Conservation (phyloP, 1,139 yeast species). For the Kodamaea anthophila region DNA sequence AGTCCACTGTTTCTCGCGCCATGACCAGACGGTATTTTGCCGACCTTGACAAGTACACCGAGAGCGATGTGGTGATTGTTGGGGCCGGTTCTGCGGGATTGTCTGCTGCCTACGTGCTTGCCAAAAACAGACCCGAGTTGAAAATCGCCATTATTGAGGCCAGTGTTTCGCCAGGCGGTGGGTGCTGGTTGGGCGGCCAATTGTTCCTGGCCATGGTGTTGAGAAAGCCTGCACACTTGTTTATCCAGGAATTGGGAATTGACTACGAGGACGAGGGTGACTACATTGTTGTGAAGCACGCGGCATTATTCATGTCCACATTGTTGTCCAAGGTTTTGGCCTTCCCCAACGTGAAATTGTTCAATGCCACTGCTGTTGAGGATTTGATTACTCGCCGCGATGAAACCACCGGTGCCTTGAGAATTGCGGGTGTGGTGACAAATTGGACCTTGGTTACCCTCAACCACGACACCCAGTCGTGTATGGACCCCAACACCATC, state of each 20-base stretch:
- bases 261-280: conserved; percentile 77
- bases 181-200: conserved; percentile 80
- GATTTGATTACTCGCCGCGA: conserved; percentile 71
- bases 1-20: conserved; percentile 76
- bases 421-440: conserved; percentile 76
- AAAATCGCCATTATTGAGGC: conserved; percentile 74
- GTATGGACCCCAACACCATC: conserved; percentile 83
- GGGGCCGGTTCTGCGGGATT: conserved; percentile 82
- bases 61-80: conserved; percentile 66
- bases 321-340: conserved; percentile 61
- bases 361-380: conserved; percentile 79
- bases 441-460: conserved; percentile 77
- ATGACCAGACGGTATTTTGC: conserved; percentile 74
- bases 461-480: conserved; percentile 72
- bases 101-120: conserved; percentile 68
- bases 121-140: conserved; percentile 69
- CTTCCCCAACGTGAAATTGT: conserved; percentile 70
- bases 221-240: conserved; percentile 70
- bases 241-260: conserved; percentile 58
- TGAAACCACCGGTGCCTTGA: conserved; percentile 46
- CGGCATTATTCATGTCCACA: conserved; percentile 72
- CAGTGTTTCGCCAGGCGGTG: conserved; percentile 74
- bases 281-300: conserved; percentile 76
- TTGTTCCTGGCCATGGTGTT: conserved; percentile 73
- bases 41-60: conserved; percentile 70